These are phyloP conservation scores for Porcisia hertigi DNA, from an alignment of 208 protist species.

Conservation along the genomic window DNA sequence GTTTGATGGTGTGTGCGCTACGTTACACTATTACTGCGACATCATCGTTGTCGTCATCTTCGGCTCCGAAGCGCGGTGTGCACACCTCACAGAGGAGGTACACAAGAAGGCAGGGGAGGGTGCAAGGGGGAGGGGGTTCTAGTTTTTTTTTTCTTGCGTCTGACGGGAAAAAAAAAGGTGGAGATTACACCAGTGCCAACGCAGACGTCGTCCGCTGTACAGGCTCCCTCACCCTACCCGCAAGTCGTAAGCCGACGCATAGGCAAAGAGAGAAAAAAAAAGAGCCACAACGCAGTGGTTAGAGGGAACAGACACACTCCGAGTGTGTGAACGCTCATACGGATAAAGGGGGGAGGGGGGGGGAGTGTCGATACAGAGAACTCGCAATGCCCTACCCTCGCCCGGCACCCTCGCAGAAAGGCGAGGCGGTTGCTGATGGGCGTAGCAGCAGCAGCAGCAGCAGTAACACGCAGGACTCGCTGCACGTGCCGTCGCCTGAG, in stretches of 20 bases:
- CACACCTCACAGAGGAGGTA: too few species aligned
- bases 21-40: too few species aligned
- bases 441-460: slow-evolving; percentile 6
- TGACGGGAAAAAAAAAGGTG: not conserved
- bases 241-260: not conserved
- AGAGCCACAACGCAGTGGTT: not conserved
- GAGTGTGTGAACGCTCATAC: not conserved
- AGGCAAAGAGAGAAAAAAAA: not conserved
- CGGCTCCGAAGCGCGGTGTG: too few species aligned
- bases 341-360: not conserved
- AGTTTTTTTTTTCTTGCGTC: not conserved
- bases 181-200: not conserved
- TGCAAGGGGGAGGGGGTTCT: not conserved
- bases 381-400: not conserved
- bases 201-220: not conserved
- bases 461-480: not conserved
- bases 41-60: too few species aligned
- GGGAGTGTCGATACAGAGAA: not conserved
- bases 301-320: not conserved
- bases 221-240: not conserved
- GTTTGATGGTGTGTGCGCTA: too few species aligned
- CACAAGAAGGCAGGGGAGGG: too few species aligned
- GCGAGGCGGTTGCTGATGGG: not conserved
- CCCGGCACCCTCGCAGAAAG: slow-evolving; percentile 8
- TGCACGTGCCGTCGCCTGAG: slow-evolving; percentile 28